phyloP scores from a whole-genome alignment of 2,329 filamentous ascomycete genomes.

The Huntiella savannae region DNA sequence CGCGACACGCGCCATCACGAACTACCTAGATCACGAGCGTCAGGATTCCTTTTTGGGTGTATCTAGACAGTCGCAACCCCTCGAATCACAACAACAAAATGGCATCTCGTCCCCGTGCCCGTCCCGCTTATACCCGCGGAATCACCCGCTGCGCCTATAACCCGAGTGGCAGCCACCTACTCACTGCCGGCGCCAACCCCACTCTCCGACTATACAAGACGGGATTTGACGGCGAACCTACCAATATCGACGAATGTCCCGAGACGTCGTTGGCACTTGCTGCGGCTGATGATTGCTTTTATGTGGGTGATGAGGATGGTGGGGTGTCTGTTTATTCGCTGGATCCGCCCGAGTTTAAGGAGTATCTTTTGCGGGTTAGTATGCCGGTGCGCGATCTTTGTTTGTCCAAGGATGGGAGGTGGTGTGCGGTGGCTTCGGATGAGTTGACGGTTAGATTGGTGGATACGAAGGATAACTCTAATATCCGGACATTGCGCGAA shows the following conservation, averaged over 20 bases:
- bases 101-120: constrained; percentile 34
- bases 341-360: constrained; percentile 48
- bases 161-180: constrained; percentile 64
- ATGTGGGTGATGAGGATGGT: constrained; percentile 83
- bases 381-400: constrained; percentile 73
- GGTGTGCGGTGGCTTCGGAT: constrained; percentile 93
- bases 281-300: constrained; percentile 61
- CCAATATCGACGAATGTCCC: constrained; percentile 75
- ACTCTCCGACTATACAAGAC: constrained; percentile 85
- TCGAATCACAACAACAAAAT: constrained; percentile 14
- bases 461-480: constrained; percentile 56
- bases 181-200: constrained; percentile 87
- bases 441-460: constrained; percentile 85
- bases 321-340: constrained; percentile 91
- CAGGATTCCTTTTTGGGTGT: too few relatives aligned
- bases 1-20: too few relatives aligned
- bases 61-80: too few relatives aligned
- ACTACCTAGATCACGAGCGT: too few relatives aligned
- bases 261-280: constrained; percentile 71
- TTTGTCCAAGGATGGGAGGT: constrained; percentile 61
- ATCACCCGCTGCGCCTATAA: constrained; percentile 79
- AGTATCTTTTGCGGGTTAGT: constrained; percentile 66
- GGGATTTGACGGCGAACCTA: constrained; percentile 78
- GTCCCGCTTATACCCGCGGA: constrained; percentile 66
- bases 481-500: constrained; percentile 61